Evolutionary conservation across 257 asterid genomes (phyloP), one percentile per base, ranked within the genome.

Genomic region (Solanum stenotomum): DNA sequence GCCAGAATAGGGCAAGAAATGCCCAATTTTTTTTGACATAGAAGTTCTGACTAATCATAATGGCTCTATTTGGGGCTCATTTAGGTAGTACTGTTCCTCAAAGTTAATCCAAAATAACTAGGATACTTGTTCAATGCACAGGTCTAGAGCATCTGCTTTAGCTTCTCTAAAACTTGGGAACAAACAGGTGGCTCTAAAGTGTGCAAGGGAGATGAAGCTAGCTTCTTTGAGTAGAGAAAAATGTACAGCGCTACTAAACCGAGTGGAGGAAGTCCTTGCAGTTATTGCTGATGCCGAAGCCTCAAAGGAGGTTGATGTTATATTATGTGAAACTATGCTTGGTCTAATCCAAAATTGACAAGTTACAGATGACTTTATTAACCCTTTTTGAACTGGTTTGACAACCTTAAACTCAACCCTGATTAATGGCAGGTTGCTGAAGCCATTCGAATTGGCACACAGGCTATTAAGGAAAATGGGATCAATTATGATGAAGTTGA

Each of bases 271-370:
- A 83, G 96, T 95, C 89, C 95, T 95, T 87, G 93, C 92, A 86
- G 92, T 90, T 86, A 93, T 95, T 85, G 87, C 93, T 40, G 98
- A 95, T 91, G 93, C 95, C 5, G 99, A 96, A 89, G 95, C 98
- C 89, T 92, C 98, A 38, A 94, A 91, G 90, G 91, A 94, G 99
- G 99, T 95, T n/a, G 40, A 33, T 71, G 68, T 33, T 63, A 40
- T 56, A 34, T 61, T 42, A 67, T 46, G 78, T 67, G 72, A 74
- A 31, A 33, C 75, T 67, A 15, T 72, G 87, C n/a, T 38, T 40
- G 29, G 37, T 42, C 85, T 76, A 75, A 46, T 25, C 18, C 67
- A 81, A 67, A 34, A 65, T 33, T 31, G 61, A 42, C 18, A 31
- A 85, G 78, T 40, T 85, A 29, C 83, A 35, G 82, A 74, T 68